Evolutionary conservation across 1,284 basidiomycete species (phyloP).

Genomic region (Afroboletus lepidellus): DNA sequence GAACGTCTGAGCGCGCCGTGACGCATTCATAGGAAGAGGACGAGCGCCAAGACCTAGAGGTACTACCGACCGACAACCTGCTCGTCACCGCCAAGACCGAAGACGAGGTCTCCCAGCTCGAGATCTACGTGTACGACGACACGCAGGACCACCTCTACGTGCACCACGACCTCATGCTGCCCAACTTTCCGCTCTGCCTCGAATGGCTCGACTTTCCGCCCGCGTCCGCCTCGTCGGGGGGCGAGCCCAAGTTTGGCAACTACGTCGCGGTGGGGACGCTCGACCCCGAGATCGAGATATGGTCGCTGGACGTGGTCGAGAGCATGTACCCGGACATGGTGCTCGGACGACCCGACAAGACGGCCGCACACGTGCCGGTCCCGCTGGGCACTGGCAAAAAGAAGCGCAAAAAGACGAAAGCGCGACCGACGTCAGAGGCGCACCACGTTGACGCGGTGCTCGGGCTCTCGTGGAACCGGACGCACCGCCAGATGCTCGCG

Average conservation of each 20-base stretch:
- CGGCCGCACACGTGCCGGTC: conserved; percentile 74
- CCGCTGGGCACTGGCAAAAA: conserved; percentile 88
- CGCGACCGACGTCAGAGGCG: conserved; percentile 61
- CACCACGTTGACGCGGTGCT: conserved; percentile 96
- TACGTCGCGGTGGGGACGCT: conserved; percentile 97
- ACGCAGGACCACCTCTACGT: conserved; percentile 91
- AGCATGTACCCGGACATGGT: conserved; percentile 93
- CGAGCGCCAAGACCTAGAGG: conserved; percentile 86
- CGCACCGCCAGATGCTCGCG: conserved; percentile 87
- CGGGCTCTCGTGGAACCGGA: conserved; percentile 88
- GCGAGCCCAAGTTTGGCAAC: conserved; percentile 62
- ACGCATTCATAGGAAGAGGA: conserved; percentile 51
- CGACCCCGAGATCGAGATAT: conserved; percentile 98
- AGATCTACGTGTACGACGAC: conserved; percentile 94
- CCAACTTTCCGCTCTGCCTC: conserved; percentile 95
- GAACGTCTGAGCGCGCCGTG: conserved; percentile 2
- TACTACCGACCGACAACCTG: conserved; percentile 90
- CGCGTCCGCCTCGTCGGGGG: conserved; percentile 39
- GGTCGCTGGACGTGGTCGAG: conserved; percentile 93
- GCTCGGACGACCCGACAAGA: conserved; percentile 85
- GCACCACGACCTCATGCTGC: conserved; percentile 98
- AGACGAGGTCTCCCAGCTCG: conserved; percentile 94
- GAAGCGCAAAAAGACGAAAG: conserved; percentile 88
- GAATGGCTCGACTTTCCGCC: conserved; percentile 98
- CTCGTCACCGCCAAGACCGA: conserved; percentile 94